Conservation (phyloP, 1,284 basidiomycete genomes). For the Grifola frondosa region DNA sequence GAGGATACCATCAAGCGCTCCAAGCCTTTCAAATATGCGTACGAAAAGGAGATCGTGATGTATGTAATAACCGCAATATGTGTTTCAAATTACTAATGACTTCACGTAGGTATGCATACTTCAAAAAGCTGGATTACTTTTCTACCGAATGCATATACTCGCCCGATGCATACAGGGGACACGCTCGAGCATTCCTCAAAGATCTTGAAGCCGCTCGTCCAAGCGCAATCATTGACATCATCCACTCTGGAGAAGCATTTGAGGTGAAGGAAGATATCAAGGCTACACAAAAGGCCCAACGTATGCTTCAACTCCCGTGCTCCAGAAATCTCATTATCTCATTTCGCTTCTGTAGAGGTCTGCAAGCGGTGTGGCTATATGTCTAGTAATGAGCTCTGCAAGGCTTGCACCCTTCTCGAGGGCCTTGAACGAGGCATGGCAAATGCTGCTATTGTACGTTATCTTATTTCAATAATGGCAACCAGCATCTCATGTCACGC, state of each 20-base stretch:
- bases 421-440: conserved; percentile 86
- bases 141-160: conserved; percentile 99
- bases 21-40: conserved; percentile 99
- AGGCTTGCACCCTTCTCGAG: conserved; percentile 89
- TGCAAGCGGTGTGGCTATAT: conserved; percentile 91
- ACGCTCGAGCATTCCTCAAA: conserved; percentile 92
- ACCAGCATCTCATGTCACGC: neutral
- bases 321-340: neutral
- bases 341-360: conserved; percentile 55
- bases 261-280: conserved; percentile 79
- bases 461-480: conserved; percentile 3
- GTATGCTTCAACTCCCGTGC: conserved; percentile 36
- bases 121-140: conserved; percentile 98
- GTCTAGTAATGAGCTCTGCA: conserved; percentile 89
- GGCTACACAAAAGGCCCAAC: conserved; percentile 74
- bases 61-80: too few relatives aligned
- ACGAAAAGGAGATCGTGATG: conserved; percentile 99
- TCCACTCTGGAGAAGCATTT: conserved; percentile 92
- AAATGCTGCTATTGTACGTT: conserved; percentile 62
- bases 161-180: conserved; percentile 96
- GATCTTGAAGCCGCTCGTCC: conserved; percentile 93
- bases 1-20: conserved; percentile 95
- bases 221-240: conserved; percentile 96
- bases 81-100: too few relatives aligned
- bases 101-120: conserved; percentile 90